phyloP scores from a whole-genome alignment of 148 eudicot species.

The Camellia lanceoleosa region DNA sequence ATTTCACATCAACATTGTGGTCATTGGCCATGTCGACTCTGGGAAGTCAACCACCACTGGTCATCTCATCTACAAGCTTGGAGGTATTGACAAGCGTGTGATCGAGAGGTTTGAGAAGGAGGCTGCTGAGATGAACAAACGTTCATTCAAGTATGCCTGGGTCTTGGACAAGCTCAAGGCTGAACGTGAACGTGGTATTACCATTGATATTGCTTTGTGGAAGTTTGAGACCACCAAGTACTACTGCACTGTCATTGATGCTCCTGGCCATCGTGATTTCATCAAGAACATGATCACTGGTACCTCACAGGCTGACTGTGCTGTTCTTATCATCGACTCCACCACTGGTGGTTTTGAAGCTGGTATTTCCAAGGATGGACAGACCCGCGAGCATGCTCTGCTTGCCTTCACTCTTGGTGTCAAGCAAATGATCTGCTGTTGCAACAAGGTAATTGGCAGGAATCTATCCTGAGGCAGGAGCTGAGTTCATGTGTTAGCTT shows the following conservation, averaged over 20 bases:
- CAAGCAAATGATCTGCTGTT: constrained; percentile 45
- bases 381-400: constrained; percentile 51
- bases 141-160: constrained; percentile 53
- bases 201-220: constrained; percentile 47
- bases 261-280: constrained; percentile 47
- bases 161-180: constrained; percentile 51
- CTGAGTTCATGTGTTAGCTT: background rate
- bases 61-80: constrained; percentile 49
- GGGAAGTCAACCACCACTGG: constrained; percentile 51
- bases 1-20: constrained; percentile 40
- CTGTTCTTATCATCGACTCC: constrained; percentile 45
- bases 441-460: constrained; percentile 34
- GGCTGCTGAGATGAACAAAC: constrained; percentile 52
- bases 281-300: constrained; percentile 55
- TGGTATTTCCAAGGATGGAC: constrained; percentile 50
- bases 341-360: constrained; percentile 54
- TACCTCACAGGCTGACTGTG: constrained; percentile 49
- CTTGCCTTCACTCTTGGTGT: constrained; percentile 47
- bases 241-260: constrained; percentile 52
- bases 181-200: constrained; percentile 50
- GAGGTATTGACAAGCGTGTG: constrained; percentile 55
- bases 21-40: constrained; percentile 54
- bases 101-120: constrained; percentile 51
- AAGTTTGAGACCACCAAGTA: constrained; percentile 48
- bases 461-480: background rate